Evolutionary conservation across 495 filamentous ascomycete species (phyloP).

Genomic region (Podospora anserina): DNA sequence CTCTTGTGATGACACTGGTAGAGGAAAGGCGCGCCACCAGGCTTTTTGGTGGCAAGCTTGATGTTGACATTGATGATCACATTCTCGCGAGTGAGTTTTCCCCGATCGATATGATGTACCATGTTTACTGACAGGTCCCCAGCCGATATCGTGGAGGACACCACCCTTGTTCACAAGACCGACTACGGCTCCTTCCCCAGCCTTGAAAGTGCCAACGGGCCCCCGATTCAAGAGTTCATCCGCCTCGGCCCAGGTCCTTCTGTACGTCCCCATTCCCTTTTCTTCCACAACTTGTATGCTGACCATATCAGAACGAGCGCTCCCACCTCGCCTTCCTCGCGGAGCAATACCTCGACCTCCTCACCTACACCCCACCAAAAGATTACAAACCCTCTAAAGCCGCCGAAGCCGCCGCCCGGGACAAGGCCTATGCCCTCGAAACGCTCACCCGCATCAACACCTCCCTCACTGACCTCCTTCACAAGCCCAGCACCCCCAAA

Average conservation of each 20-base stretch:
- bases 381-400: slow-evolving; percentile 41
- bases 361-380: slow-evolving; percentile 41
- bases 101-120: neutral
- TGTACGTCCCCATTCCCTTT: slow-evolving; percentile 29
- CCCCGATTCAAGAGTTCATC: slow-evolving; percentile 39
- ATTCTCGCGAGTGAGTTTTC: slow-evolving; percentile 38
- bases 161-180: slow-evolving; percentile 36
- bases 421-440: slow-evolving; percentile 36
- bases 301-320: slow-evolving; percentile 36
- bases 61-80: slow-evolving; percentile 37
- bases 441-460: slow-evolving; percentile 29
- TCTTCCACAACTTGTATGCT: slow-evolving; percentile 8
- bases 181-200: slow-evolving; percentile 47
- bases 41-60: slow-evolving; percentile 35
- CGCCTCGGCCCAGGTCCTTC: slow-evolving; percentile 45
- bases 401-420: slow-evolving; percentile 30
- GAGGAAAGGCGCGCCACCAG: slow-evolving; percentile 45
- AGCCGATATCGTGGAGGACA: slow-evolving; percentile 30
- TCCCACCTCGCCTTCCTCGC: slow-evolving; percentile 41
- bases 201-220: slow-evolving; percentile 34
- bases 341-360: slow-evolving; percentile 44
- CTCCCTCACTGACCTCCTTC: slow-evolving; percentile 35
- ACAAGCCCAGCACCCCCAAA: slow-evolving; percentile 14
- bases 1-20: slow-evolving; percentile 42
- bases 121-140: slow-evolving; percentile 19